These are phyloP conservation scores for Triticum aestivum DNA, from an alignment of 176 grass and related monocot genomes.

Conservation along the genomic window IWGSC_CS_RefSeq_v2.1 NC_057797.1:216447110-216447609, in stretches of 20 bases:
- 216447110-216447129: slow-evolving; percentile 19
- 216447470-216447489: slow-evolving; percentile 25
- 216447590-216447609: slow-evolving; percentile 43
- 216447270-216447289: background rate
- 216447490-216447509: slow-evolving; percentile 47
- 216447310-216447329: background rate
- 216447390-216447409: slow-evolving; percentile 46
- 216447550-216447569: slow-evolving; percentile 10
- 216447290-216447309: background rate
- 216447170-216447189: background rate
- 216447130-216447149: slow-evolving; percentile 3
- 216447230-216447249: background rate
- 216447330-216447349: slow-evolving; percentile 5
- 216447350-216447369: background rate
- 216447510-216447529: background rate
- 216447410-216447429: slow-evolving; percentile 43
- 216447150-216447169: background rate
- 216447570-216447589: slow-evolving; percentile 15
- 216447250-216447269: background rate
- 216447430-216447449: slow-evolving; percentile 43
- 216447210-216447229: background rate
- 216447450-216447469: slow-evolving; percentile 52
- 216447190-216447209: background rate
- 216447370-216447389: slow-evolving; percentile 40
- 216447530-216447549: slow-evolving; percentile 13